Evolutionary conservation across 331 rosid genomes (phyloP).

Genomic region (Stylosanthes scabra): DNA sequence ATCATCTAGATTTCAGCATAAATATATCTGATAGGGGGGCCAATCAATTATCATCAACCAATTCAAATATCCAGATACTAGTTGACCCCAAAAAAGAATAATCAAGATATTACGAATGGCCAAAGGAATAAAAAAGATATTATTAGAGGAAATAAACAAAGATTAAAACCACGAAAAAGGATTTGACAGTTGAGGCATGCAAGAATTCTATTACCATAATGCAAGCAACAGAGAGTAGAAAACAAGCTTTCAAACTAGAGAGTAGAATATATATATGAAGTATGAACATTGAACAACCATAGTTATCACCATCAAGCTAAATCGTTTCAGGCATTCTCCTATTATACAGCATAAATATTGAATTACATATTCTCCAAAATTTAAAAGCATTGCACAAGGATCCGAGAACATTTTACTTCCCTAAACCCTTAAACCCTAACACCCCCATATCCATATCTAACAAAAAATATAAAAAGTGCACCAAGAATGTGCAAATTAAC

Average conservation of each 20-base stretch:
- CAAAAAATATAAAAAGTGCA: slow-evolving; percentile 6
- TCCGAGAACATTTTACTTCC: slow-evolving; percentile 33
- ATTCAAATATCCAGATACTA: slow-evolving; percentile 9
- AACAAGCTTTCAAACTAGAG: slow-evolving; percentile 29
- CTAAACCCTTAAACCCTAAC: neutral
- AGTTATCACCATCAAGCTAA: slow-evolving; percentile 24
- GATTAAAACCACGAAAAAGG: neutral
- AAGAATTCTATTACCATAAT: neutral
- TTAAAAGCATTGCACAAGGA: slow-evolving; percentile 24
- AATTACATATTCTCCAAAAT: slow-evolving; percentile 23
- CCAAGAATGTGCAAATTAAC: slow-evolving; percentile 45
- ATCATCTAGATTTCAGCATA: neutral
- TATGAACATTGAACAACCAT: slow-evolving; percentile 25
- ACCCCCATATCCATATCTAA: slow-evolving; percentile 33
- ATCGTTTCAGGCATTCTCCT: slow-evolving; percentile 24
- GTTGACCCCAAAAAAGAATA: too few species aligned
- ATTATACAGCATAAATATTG: slow-evolving; percentile 32
- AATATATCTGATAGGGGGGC: neutral
- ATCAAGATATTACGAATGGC: too few species aligned
- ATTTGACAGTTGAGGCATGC: neutral
- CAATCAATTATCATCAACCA: neutral
- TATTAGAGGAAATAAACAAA: neutral
- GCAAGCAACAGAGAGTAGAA: slow-evolving; percentile 16
- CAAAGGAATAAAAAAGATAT: neutral
- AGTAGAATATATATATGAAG: slow-evolving; percentile 3